phyloP scores from a whole-genome alignment of 176 grass and related monocot species.

The Musa beccarii region DNA sequence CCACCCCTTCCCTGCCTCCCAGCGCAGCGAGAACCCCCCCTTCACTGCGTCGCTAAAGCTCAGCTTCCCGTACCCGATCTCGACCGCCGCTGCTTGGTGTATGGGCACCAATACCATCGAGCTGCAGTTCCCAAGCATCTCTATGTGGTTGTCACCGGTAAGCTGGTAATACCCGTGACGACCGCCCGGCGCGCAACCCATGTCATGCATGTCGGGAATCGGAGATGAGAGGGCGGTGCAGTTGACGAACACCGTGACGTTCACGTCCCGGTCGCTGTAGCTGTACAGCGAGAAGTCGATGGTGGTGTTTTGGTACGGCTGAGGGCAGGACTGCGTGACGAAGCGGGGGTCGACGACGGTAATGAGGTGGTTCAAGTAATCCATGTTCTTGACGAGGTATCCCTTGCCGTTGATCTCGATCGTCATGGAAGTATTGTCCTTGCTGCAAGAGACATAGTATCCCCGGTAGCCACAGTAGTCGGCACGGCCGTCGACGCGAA shows the following conservation, averaged over 20 bases:
- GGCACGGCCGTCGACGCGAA: conserved; percentile 5
- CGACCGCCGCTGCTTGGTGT: neutral
- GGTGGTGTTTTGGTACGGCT: neutral
- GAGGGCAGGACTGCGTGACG: accelerated
- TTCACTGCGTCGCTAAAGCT: neutral
- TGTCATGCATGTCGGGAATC: neutral
- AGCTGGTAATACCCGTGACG: neutral
- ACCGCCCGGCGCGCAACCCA: neutral
- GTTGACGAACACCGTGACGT: neutral
- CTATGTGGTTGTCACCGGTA: too few relatives aligned
- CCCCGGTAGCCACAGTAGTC: neutral
- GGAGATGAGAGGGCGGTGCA: neutral
- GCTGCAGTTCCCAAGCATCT: neutral
- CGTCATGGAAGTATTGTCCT: neutral
- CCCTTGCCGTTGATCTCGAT: neutral
- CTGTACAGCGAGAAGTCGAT: neutral
- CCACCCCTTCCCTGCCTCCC: neutral
- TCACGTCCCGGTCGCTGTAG: conserved; percentile 4
- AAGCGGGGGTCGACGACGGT: conserved; percentile 1
- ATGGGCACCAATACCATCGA: neutral
- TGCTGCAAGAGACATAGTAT: conserved; percentile 6
- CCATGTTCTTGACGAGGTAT: conserved; percentile 2
- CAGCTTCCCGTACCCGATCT: neutral
- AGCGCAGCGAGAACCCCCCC: neutral
- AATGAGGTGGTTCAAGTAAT: neutral